A percentile compares a stretch with the other conserved stretches of the same genome.
Conservation (phyloP, 805 yeast genomes). For the Isabelozyma heimii region DNA sequence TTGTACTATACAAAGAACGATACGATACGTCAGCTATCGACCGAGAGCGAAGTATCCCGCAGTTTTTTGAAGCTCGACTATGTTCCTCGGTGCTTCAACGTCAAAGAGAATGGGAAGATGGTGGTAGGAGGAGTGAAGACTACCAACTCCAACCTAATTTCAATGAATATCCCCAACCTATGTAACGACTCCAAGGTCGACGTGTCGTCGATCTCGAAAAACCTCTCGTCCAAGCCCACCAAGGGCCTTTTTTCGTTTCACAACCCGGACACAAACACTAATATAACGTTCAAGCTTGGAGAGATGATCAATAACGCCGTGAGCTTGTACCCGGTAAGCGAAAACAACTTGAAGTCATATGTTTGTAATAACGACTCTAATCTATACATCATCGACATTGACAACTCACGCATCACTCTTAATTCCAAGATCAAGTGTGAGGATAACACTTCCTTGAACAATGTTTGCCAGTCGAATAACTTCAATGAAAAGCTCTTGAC, state of each 20-base stretch:
- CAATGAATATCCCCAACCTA: slow-evolving; percentile 21
- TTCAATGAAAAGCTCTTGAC: slow-evolving; percentile 24
- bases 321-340: slow-evolving; percentile 41
- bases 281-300: slow-evolving; percentile 61
- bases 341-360: slow-evolving; percentile 49
- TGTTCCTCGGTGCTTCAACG: slow-evolving; percentile 67
- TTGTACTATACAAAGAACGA: slow-evolving; percentile 61
- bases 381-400: slow-evolving; percentile 62
- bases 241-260: slow-evolving; percentile 66
- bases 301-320: slow-evolving; percentile 84
- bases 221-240: slow-evolving; percentile 28
- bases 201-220: slow-evolving; percentile 2
- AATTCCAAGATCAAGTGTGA: slow-evolving; percentile 43
- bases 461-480: slow-evolving; percentile 60
- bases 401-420: slow-evolving; percentile 40
- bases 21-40: slow-evolving; percentile 45
- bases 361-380: slow-evolving; percentile 83
- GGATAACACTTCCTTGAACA: slow-evolving; percentile 68
- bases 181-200: slow-evolving; percentile 5
- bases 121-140: slow-evolving; percentile 50
- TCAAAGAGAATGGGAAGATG: slow-evolving; percentile 47
- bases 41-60: slow-evolving; percentile 17
- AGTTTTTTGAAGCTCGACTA: slow-evolving; percentile 53
- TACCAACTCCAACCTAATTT: slow-evolving; percentile 30
- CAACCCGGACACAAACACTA: slow-evolving; percentile 46